Conservation (phyloP, 139 green algal genomes). For the Yamagishiella unicocca region DNA sequence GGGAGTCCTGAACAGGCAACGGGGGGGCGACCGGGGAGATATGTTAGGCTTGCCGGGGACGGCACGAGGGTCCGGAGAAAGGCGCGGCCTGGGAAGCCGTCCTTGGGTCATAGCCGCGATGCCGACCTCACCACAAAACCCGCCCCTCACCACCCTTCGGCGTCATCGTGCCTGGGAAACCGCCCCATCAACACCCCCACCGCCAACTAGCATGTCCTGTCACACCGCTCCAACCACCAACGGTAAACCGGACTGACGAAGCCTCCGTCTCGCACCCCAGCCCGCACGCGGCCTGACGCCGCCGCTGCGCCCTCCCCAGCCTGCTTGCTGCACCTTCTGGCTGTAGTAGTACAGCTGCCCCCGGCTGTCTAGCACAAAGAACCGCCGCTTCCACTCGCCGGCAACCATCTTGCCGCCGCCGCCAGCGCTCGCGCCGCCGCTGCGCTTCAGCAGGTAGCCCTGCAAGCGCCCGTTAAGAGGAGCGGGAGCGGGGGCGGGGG, state of each 20-base stretch:
- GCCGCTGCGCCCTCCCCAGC: neutral
- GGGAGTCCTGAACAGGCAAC: conserved; percentile 34
- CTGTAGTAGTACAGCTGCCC: conserved; percentile 85
- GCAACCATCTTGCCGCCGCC: conserved; percentile 47
- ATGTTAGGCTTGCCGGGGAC: neutral
- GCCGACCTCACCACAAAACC: no score
- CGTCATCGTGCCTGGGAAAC: no score
- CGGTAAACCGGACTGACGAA: no score
- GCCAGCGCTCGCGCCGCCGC: conserved; percentile 24
- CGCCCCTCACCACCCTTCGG: no score
- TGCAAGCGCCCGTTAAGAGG: no score
- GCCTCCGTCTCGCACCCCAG: no score
- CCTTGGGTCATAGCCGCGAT: no score
- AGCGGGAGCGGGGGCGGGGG: no score
- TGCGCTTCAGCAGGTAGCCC: conserved; percentile 89
- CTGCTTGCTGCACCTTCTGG: conserved; percentile 73
- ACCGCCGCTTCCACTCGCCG: conserved; percentile 88
- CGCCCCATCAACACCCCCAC: no score
- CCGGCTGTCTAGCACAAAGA: conserved; percentile 90
- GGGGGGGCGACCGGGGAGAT: neutral
- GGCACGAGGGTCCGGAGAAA: neutral
- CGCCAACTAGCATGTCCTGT: no score
- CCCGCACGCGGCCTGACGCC: neutral
- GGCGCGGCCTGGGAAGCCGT: no score
- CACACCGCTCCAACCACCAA: no score